Conservation (phyloP, 208 protist species). For the Kentomonas sorsogonicus region DNA sequence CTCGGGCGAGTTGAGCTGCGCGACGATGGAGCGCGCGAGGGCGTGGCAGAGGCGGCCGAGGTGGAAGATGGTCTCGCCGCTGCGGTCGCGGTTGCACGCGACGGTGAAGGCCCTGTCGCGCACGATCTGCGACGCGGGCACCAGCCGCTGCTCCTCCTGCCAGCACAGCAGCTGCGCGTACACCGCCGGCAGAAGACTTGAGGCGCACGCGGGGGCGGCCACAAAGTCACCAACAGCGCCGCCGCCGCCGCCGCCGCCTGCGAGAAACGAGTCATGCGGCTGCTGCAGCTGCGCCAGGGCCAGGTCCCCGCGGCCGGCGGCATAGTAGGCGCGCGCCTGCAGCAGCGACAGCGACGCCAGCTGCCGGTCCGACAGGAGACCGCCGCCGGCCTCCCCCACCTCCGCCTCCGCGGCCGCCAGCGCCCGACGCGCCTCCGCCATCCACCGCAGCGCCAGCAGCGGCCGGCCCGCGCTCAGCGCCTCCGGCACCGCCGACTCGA, state of each 20-base stretch:
- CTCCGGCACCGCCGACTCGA: not conserved
- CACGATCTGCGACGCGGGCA: slow-evolving; percentile 56
- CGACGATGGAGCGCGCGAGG: slow-evolving; percentile 46
- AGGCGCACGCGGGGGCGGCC: not conserved
- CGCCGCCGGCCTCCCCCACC: not conserved
- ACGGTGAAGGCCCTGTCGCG: slow-evolving; percentile 57
- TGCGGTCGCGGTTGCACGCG: slow-evolving; percentile 35
- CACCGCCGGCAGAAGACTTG: not conserved
- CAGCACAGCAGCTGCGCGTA: not conserved
- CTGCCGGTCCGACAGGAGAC: too few species aligned
- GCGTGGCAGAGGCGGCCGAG: slow-evolving; percentile 58
- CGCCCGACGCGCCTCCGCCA: not conserved
- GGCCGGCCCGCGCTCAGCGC: not conserved
- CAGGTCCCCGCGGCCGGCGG: slow-evolving; percentile 8
- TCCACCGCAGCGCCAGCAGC: not conserved
- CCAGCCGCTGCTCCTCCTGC: slow-evolving; percentile 9
- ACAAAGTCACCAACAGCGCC: slow-evolving; percentile 17
- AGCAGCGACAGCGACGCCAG: slow-evolving; percentile 16
- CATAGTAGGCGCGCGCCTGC: slow-evolving; percentile 26
- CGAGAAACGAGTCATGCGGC: slow-evolving; percentile 23
- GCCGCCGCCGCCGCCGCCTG: slow-evolving; percentile 24
- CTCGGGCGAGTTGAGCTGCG: slow-evolving; percentile 39
- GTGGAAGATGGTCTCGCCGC: slow-evolving; percentile 48
- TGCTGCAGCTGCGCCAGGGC: slow-evolving; percentile 19
- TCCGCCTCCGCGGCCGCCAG: not conserved